Evolutionary conservation across 1,139 yeast species (phyloP), one percentile per base, ranked within the genome.

Genomic region (Meyerozyma elateridarum): DNA sequence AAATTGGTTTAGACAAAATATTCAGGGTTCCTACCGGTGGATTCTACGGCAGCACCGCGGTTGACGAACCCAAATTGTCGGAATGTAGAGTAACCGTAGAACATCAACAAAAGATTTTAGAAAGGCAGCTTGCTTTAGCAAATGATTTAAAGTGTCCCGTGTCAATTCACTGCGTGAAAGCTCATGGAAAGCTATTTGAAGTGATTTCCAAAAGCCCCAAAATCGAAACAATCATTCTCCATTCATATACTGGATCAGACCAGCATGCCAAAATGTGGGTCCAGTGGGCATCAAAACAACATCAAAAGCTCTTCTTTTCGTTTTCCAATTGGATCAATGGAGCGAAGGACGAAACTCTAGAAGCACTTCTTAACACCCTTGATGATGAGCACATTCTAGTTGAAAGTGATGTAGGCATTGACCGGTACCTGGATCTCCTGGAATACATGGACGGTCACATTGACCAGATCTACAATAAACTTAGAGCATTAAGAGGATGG

Each of bases 151-250:
- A 54, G 0, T 52, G 73, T 14, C 76, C 85, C 0, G 74, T 84
- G 0, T 85, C 96, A 2, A 43, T 91, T 0, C 98, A 91, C 50
- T 84, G 89, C 42, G 98, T 91, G 2, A 83, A 80, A 44, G 77
- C 83, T 6, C 89, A 81, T 45, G 85, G 85, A 1, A 49, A 61
- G 7, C 49, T 84, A 15, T 75, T 60, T 35, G 81, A 80, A 8
- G 46, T 57, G 1, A 60, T 76, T 15, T 44, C 33, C 30, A 27
- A 49, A 18, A 32, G 40, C 6, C 48, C 63, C 1, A n/a, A n/a
- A n/a, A n/a, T n/a, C n/a, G n/a, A n/a, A n/a, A 49, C 63, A 2
- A 59, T 87, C 1, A 74, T 87, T 21, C 62, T 89, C 19, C 97
- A 89, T 51, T 85, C 96, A 0, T 89, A 77, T 52, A 76, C 87